Base-by-base conservation (phyloP, 2,329 filamentous ascomycete species). In the Calonectria naviculata region DNA sequence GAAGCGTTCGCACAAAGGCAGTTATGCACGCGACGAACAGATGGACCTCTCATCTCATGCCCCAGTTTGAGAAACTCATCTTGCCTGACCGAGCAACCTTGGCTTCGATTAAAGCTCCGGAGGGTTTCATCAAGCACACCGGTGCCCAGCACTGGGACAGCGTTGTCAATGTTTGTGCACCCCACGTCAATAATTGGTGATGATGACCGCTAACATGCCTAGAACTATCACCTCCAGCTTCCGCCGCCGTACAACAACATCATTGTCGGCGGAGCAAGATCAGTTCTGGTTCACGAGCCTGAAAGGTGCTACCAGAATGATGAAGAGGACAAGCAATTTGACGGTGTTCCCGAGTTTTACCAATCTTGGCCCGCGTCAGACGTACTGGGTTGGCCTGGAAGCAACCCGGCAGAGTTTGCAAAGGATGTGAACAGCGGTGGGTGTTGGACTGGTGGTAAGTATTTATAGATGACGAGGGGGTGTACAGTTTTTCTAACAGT, bases 61-160 rank as follows among this genome's bases (percentile, higher is more conserved):
- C 68, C 4, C 64, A 71, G 41, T 60, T 71, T 34, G 28, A 13
- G n/a, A 71, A 68, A 24, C 41, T 71, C 47, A 71, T 71, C 24
- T 26, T 64, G 34, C 4, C 64, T 9, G 68, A 67, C 26, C 42
- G 68, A 52, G 63, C 58, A 21, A 67, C 64, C 26, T 12, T 71
- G 47, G 68, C 68, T 9, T 28, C 68, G 3, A 36, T 71, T 13
- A 44, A 54, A 5, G 68, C 68, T 8, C 68, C 68, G 8, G 64
- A 71, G 38, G 68, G 68, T 2, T 67, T 67, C 29, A 67, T 71
- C 38, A 71, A 58, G 31, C 63, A 67, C 10, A 71, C 68, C 19
- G 68, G 68, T 26, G 68, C 68, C 19, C 68, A 71, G 41, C 68
- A 71, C 19, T 71, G 68, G 68, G 68, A 71, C 49, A 67, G 56